Evolutionary conservation across 2,329 filamentous ascomycete species (phyloP).

Genomic region (Cladobotryum protrusum): DNA sequence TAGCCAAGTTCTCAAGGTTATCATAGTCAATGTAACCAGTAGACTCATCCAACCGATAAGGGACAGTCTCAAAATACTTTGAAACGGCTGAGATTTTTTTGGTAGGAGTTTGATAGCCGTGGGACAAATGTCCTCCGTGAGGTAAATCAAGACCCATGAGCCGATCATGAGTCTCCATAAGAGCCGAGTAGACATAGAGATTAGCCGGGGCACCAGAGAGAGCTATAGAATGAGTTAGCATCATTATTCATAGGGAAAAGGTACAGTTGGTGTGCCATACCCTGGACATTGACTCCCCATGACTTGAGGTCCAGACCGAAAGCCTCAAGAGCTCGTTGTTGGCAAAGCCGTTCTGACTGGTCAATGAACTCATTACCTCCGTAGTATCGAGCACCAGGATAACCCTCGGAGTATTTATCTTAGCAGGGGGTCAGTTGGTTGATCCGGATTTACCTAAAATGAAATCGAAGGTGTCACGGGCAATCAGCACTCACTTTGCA

Average conservation of each 20-base stretch:
- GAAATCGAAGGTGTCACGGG: neutral
- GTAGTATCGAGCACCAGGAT: slow-evolving; percentile 93
- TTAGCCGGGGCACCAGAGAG: slow-evolving; percentile 72
- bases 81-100: slow-evolving; percentile 97
- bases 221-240: slow-evolving; percentile 40
- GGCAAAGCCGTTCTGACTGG: slow-evolving; percentile 80
- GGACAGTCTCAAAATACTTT: slow-evolving; percentile 97
- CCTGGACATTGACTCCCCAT: slow-evolving; percentile 96
- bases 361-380: slow-evolving; percentile 97
- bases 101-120: slow-evolving; percentile 92
- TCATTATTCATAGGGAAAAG: too few relatives aligned
- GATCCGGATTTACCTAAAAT: slow-evolving; percentile 11
- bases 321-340: slow-evolving; percentile 80
- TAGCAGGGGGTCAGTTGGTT: slow-evolving; percentile 25
- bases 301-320: slow-evolving; percentile 77
- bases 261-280: slow-evolving; percentile 39
- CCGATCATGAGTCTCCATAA: slow-evolving; percentile 87
- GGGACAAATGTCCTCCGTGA: slow-evolving; percentile 90
- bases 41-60: slow-evolving; percentile 83
- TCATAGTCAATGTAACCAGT: slow-evolving; percentile 96
- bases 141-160: slow-evolving; percentile 96
- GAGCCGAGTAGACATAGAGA: slow-evolving; percentile 88
- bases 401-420: slow-evolving; percentile 99
- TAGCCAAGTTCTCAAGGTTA: slow-evolving; percentile 78
- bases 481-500: slow-evolving; percentile 65